Evolutionary conservation across 2,329 filamentous ascomycete genomes (phyloP), one percentile per base, ranked within the genome.

Genomic region (Cladosporium oxysporum): DNA sequence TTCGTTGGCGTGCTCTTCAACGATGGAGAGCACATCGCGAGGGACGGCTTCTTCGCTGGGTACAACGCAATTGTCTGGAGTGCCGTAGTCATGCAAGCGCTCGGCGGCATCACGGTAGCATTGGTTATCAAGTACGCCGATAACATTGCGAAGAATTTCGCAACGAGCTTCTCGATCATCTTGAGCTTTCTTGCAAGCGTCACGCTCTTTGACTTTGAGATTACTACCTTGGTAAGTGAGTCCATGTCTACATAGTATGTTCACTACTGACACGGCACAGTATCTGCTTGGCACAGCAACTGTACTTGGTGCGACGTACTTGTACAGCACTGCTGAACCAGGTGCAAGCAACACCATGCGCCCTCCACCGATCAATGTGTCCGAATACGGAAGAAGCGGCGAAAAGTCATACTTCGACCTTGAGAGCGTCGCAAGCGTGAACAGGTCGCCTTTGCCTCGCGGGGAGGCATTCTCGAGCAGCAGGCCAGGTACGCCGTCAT

Each of bases 51-150:
- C 79, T 98, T 99, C 72, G 90, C 91, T 66, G 95, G 95, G 2
- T 99, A 98, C 80, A 97, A 96, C 76, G 90, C 87, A 84, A 84
- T 94, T 23, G 94, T 98, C 3, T 97, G 93, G 93, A 83, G 88
- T 5, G 91, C 93, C 5, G 91, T 98, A 71, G 76, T 88, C 6
- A 85, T 95, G 66, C 95, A 99, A 77, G 91, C 93, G 0, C 80
- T 89, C 41, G 93, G 93, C 35, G 95, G 94, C 28, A 85, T 98
- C 31, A 81, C 96, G n/a, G 89, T 92, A 11, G 91, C 90, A 1
- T 84, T 95, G 67, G 91, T 90, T 76, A 90, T 95, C 77, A 91
- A 90, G 69, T 91, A 92, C 75, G 88, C 91, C 5, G 91, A 95
- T 80, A 96, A 95, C 74, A 96, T 96, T 75, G 90, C 92, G 66